Evolutionary conservation across 306 rosid species (phyloP), one percentile per base, ranked within the genome.

Genomic region (Morella rubra): DNA sequence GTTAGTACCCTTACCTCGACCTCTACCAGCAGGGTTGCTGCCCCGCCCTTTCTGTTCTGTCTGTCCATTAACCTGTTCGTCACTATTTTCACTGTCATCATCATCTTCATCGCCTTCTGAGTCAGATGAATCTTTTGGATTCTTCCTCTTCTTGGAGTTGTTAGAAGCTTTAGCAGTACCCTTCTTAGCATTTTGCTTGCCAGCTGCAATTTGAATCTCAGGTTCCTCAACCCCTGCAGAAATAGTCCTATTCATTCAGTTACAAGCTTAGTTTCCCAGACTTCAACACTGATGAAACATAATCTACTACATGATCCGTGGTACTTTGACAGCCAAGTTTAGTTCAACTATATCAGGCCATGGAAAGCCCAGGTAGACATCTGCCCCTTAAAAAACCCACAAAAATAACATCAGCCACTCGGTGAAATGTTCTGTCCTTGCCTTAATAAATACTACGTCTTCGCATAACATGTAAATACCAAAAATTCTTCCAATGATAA

Each of bases 81-180:
- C 93, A 22, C 91, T 86, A 44, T 82, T 56, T 37, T 86, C 88
- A 76, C 89, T 91, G 75, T 79, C 81, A 22, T 80, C 89, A 50
- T 56, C 89, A 46, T 74, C 88, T 12, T 91, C 93, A 49, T 84
- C 94, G 9, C 83, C 86, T 44, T 91, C 97, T 1, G 91, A 89
- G 1, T 89, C 97, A 0, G 97, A 89, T 37, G 88, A 85, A 58
- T 83, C 91, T 82, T 90, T 92, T 0, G 86, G 32, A 47, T 88
- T 90, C 87, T 85, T 95, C 84, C 96, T 89, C 88, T 90, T 92
- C 86, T 89, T 92, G 18, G 93, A 83, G 50, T 79, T 88, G 40
- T 73, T 89, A 16, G 90, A 81, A 14, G 84, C 87, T 86, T 87
- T 95, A 3, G 85, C 77, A 53, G 76, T 82, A 76, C 89, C 89